Conservation (phyloP, 2,329 filamentous ascomycete species). For the Fusarium transvaalense region DNA sequence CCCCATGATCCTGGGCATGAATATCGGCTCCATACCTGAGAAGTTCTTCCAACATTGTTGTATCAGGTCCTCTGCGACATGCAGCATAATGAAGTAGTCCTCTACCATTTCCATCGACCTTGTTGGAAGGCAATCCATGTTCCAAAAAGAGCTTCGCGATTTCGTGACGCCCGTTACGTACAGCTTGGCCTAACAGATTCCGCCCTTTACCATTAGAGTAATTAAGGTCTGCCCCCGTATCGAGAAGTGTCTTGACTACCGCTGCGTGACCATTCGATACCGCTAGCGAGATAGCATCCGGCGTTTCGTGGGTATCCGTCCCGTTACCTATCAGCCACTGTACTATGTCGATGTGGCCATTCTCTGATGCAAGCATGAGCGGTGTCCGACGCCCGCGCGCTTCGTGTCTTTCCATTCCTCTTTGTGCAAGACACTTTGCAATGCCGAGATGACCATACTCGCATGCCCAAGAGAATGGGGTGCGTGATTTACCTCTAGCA, state of each 20-base stretch:
- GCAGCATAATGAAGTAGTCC: not conserved
- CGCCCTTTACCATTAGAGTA: accelerated
- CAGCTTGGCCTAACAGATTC: accelerated
- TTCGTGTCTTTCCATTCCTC: no score
- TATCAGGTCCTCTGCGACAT: accelerated
- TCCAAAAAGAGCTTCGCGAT: accelerated
- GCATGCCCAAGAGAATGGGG: not conserved
- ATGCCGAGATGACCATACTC: accelerated
- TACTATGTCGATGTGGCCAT: accelerated
- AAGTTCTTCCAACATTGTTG: accelerated
- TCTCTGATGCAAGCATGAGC: accelerated
- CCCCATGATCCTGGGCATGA: accelerated
- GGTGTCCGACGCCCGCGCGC: no score
- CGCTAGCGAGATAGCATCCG: accelerated
- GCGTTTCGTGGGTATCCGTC: accelerated
- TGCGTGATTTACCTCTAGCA: accelerated
- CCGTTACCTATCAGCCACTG: accelerated
- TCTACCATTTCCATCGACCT: accelerated
- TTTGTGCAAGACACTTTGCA: accelerated
- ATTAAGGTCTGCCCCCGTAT: accelerated
- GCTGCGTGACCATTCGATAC: accelerated
- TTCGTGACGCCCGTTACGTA: accelerated
- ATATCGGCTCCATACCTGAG: not conserved
- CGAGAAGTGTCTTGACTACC: accelerated
- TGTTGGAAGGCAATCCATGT: accelerated